These are phyloP conservation scores for Saturnispora diversa DNA, from an alignment of 805 yeast species.

Conservation along the genomic window DNA sequence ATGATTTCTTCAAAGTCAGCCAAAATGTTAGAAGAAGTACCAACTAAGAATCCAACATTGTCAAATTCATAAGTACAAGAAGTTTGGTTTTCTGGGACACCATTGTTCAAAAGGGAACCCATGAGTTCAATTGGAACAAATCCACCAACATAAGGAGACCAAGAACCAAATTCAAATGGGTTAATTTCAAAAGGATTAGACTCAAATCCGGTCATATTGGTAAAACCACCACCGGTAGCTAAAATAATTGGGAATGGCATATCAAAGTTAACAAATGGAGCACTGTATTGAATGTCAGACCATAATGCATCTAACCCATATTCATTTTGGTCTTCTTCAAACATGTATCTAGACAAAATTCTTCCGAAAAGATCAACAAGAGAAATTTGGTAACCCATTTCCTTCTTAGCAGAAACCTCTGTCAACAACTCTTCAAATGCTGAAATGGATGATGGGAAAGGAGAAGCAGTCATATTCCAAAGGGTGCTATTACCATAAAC, in stretches of 20 bases:
- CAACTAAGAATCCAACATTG: constrained; percentile 69
- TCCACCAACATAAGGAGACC: constrained; percentile 62
- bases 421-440: constrained; percentile 40
- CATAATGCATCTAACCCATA: constrained; percentile 47
- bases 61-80: constrained; percentile 61
- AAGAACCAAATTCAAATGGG: constrained; percentile 75
- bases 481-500: constrained; percentile 32
- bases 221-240: constrained; percentile 50
- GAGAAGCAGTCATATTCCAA: constrained; percentile 59
- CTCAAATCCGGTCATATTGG: constrained; percentile 42
- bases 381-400: constrained; percentile 55
- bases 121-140: constrained; percentile 58
- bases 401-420: constrained; percentile 40
- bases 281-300: constrained; percentile 47
- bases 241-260: constrained; percentile 67
- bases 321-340: constrained; percentile 49
- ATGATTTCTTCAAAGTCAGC: constrained; percentile 15
- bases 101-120: constrained; percentile 55
- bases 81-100: constrained; percentile 37
- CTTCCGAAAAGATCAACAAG: constrained; percentile 70
- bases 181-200: constrained; percentile 52
- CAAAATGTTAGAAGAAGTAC: constrained; percentile 70
- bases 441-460: constrained; percentile 45
- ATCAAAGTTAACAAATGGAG: constrained; percentile 46
- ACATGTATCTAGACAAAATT: constrained; percentile 56